Evolutionary conservation across 257 asterid species (phyloP), one percentile per base, ranked within the genome.

Genomic region (Solanum habrochaites): DNA sequence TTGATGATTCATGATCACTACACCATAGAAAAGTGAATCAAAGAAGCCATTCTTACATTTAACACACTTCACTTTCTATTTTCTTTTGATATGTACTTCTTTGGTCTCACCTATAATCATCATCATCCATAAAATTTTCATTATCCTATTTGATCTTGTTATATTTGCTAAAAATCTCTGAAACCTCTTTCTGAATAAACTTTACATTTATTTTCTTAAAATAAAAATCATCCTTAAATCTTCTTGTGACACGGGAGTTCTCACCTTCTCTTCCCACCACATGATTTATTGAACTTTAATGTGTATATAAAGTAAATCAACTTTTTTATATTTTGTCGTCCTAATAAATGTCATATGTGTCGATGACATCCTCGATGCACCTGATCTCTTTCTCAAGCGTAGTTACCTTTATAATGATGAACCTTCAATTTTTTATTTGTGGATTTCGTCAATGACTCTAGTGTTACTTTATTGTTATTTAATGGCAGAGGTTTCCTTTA

Each of bases 121-220:
- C n/a, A 52, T 52, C 3, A 18, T 56, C 64, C 2, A 56, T 56
- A 23, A 2, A 23, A 18, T 56, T 56, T 18, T 9, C 2, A 56
- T 56, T 10, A 18, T 56, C 11, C 64, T 56, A 4, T 56, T 56
- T 56, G n/a, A 4, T 10, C 23, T 56, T 7, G n/a, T 56, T 18
- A 56, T 7, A 18, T 2, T 56, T 56, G 11, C 84, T 67, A 7
- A 90, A 86, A 80, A 58, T 69, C 27, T 35, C 91, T 89, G 87
- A 88, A 21, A 88, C 73, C 83, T 88, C 86, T 82, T 88, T 83
- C 71, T 90, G 87, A 39, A 85, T 88, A 80, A 85, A 88, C 56
- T 87, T 88, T 58, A 39, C 78, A 72, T 88, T 86, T 88, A 90
- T 90, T 43, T 88, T 89, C 80, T 90, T 86, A 31, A 88, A 90